phyloP scores from a whole-genome alignment of 176 grass and related monocot species.

The Carex myosuroides region DNA sequence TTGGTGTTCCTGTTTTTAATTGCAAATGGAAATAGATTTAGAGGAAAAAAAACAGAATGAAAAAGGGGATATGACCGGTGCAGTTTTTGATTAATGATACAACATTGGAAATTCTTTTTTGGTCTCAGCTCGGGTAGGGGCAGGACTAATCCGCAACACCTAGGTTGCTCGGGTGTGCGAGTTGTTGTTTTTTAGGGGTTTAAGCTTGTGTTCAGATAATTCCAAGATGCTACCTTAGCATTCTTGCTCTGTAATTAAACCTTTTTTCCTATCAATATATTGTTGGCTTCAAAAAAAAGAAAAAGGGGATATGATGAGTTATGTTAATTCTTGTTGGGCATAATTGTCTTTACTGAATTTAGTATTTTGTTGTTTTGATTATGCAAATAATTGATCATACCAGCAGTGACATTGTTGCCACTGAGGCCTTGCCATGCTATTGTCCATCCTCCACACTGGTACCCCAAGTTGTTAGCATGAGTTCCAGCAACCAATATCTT shows the following conservation, averaged over 20 bases:
- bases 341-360: background rate
- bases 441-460: conserved; percentile 87
- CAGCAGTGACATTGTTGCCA: conserved; percentile 58
- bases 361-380: background rate
- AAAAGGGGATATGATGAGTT: background rate
- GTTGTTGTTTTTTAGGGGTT: too few species aligned
- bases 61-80: background rate
- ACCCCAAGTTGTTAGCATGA: conserved; percentile 65
- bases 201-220: too few species aligned
- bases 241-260: too few species aligned
- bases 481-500: conserved; percentile 66
- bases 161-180: too few species aligned
- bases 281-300: background rate
- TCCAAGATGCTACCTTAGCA: too few species aligned
- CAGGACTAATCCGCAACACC: too few species aligned
- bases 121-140: too few species aligned
- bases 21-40: background rate
- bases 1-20: conserved; percentile 36
- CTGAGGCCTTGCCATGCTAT: conserved; percentile 44
- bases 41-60: background rate
- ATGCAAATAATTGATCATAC: conserved; percentile 20
- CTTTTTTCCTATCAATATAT: too few species aligned
- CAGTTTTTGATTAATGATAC: too few species aligned
- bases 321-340: too few species aligned
- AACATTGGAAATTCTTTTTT: too few species aligned